Evolutionary conservation across 2,329 filamentous ascomycete genomes (phyloP), one percentile per base, ranked within the genome.

Genomic region (Xylaria multiplex): DNA sequence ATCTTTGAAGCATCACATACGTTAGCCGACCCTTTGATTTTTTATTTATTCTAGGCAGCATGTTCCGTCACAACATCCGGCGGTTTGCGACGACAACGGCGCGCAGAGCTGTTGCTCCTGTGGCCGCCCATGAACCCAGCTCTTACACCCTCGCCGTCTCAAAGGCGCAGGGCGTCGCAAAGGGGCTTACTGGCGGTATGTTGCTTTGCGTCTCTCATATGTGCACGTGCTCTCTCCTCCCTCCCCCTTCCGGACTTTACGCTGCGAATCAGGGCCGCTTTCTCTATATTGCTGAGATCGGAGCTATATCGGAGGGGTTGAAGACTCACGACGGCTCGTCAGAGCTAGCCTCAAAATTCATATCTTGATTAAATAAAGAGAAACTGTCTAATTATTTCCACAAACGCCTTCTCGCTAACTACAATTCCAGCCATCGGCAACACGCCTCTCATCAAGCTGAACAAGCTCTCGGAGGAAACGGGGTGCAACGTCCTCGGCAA

Each of bases 401-500:
- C 7, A 7, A 24, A 6, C n/a, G 14, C 19, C 2, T 8, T 40
- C 19, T 30, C 35, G 32, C 64, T 59, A 42, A 67, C 49, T 30
- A 8, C 35, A 45, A 27, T 42, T 35, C 49, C 71, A 97, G 96
- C 96, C 62, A 98, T 99, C 81, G 96, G 96, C 70, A 98, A 98
- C 81, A 99, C 96, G 0, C 95, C 96, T 1, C 87, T 99, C 60
- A 97, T 99, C 79, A 90, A 92, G 55, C 85, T 99, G 57, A 95
- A 97, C 80, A 88, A 85, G 68, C 89, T 98, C 72, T 98, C 95
- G 46, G 89, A 93, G 66, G 87, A 96, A 77, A 98, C 96, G 0
- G 93, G 94, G 71, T 98, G 96, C 85, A 92, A 97, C 74, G 85
- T 99, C 65, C 89, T 98, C 46, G 96, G 95, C 76, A 99, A 99